phyloP scores from a whole-genome alignment of 768 basidiomycete genomes.

The Phaeotremella fagi region DNA sequence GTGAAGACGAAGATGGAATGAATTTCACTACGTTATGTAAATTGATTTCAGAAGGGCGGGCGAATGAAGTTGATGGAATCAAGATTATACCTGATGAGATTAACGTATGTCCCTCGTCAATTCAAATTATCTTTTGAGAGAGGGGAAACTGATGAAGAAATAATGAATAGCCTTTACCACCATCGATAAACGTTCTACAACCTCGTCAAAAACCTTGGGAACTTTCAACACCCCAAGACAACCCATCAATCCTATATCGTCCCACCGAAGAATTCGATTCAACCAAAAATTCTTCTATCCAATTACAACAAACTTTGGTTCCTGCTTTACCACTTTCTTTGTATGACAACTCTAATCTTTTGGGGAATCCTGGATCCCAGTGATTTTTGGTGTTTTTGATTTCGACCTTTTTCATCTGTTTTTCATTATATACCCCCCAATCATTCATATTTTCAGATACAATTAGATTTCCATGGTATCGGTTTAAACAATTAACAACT shows the following conservation, averaged over 20 bases:
- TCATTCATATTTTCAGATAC: too few relatives aligned
- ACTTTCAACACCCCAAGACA: background rate
- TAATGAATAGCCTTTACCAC: conserved; percentile 7
- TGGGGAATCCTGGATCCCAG: too few relatives aligned
- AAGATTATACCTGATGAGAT: conserved; percentile 24
- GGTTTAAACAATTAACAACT: too few relatives aligned
- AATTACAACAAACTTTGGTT: background rate
- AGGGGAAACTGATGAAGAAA: background rate
- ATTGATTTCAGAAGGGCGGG: conserved; percentile 28
- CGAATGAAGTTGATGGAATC: conserved; percentile 16
- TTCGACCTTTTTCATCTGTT: too few relatives aligned
- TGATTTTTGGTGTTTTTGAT: too few relatives aligned
- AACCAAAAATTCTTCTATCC: background rate
- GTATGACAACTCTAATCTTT: too few relatives aligned
- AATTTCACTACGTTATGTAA: conserved; percentile 22
- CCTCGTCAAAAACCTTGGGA: conserved; percentile 22
- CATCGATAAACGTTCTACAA: conserved; percentile 1
- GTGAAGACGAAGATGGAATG: conserved; percentile 10
- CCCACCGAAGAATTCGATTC: background rate
- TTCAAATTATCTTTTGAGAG: background rate
- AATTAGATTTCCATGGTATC: too few relatives aligned
- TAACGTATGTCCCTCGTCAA: conserved; percentile 17
- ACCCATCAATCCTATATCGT: background rate
- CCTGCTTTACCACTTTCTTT: background rate
- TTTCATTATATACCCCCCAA: too few relatives aligned